Base-by-base conservation (phyloP, 73 alveolate species). In the Paramecium caudatum region DNA sequence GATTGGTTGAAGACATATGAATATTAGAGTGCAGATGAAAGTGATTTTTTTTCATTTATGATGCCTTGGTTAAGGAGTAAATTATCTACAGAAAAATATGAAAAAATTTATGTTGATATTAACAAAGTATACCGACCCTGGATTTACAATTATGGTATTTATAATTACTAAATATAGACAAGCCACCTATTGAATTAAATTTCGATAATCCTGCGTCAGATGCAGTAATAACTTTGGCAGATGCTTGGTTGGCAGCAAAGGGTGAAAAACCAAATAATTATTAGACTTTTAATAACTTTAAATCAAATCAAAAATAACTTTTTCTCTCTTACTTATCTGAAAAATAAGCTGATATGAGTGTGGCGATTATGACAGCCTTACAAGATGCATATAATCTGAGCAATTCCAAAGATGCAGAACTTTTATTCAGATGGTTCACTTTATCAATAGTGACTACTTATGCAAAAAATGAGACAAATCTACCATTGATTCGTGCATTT, bases 21-120 rank as follows among this genome's bases (percentile, higher is more conserved):
- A 91, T 91, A 55, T 55, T 10, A 80, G 78, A 91, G 95, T 91
- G 91, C 87, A 21, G 95, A 91, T 85, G 84, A 91, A 49, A 50
- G 69, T 85, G 91, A 82, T 21, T 82, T 91, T 55, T 85, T 84
- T 36, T 63, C 34, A 49, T 86, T 84, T 37, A 55, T 61, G 87
- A 16, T 70, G 16, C 13, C 5, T 4, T 70, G 87, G 87, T 23
- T 70, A 23, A 41, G 27, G 5, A 5, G 15, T 2, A 2, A 17
- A 3, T 12, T 70, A 15, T 13, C 33, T 8, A 68, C 70, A 39
- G 46, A 33, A 36, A 49, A 82, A 33, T 61, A 65, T 63, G 33
- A 36, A 55, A 82, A 47, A 15, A 70, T 70, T n/a, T 23, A 78
- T 39, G n/a, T 15, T 33, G 62, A 87, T 27, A 90, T 47, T 19